A percentile compares a stretch with the other conserved stretches of the same genome.
Conservation (phyloP, 2,329 filamentous ascomycete species). For the Trichoderma asperellum region DNA sequence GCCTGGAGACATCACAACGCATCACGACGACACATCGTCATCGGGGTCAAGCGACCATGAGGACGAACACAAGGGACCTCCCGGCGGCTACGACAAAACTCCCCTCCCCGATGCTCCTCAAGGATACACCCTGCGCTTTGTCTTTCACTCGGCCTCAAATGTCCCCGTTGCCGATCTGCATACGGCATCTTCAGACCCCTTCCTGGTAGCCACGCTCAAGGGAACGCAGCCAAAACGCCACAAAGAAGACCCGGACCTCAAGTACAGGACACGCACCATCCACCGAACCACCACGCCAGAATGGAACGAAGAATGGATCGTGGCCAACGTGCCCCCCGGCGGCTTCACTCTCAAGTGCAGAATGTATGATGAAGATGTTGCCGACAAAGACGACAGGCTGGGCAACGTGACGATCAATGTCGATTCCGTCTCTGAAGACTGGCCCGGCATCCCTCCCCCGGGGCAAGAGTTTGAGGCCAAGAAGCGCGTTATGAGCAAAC, state of each 20-base stretch:
- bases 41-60: constrained; percentile 19
- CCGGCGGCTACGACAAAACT: constrained; percentile 79
- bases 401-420: constrained; percentile 80
- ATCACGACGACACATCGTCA: constrained; percentile 21
- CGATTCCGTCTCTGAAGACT: constrained; percentile 62
- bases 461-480: constrained; percentile 69
- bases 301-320: constrained; percentile 86
- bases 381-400: constrained; percentile 83
- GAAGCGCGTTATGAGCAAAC: constrained; percentile 84
- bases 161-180: constrained; percentile 81
- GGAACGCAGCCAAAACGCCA: constrained; percentile 73
- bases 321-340: constrained; percentile 79
- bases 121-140: constrained; percentile 84
- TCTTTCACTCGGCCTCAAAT: constrained; percentile 78
- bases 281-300: constrained; percentile 71
- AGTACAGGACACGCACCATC: constrained; percentile 75
- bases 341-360: constrained; percentile 86
- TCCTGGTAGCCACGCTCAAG: constrained; percentile 74
- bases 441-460: constrained; percentile 67
- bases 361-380: constrained; percentile 87
- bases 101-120: constrained; percentile 74
- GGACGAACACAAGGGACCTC: constrained; percentile 50
- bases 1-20: constrained; percentile 17
- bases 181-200: constrained; percentile 81
- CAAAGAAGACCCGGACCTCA: constrained; percentile 80